Evolutionary conservation across 352 stramenopile genomes (phyloP), one percentile per base, ranked within the genome.

Genomic region (Pythium apleroticum): DNA sequence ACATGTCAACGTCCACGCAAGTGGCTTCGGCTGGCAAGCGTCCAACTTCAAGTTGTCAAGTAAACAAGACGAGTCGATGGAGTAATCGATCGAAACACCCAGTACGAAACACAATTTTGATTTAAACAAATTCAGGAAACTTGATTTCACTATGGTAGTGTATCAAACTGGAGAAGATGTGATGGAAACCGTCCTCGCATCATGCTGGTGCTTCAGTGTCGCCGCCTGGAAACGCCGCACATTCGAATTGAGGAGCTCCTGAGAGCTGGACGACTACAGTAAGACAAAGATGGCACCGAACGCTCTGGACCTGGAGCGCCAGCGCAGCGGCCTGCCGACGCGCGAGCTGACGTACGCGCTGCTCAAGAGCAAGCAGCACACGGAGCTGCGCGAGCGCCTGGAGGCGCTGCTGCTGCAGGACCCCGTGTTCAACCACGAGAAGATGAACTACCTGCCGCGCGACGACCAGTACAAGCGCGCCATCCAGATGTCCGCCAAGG

Each of bases 391-490:
- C 19, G 80, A 90, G 72, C 77, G 74, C 1, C 72, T 90, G 50
- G 80, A 90, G 68, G 60, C 71, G 31, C 70, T 93, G 62, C 74
- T 93, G 22, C 65, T 81, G 11, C 57, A 72, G 31, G 79, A 90
- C 56, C 76, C 80, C 9, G 69, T 72, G 33, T 91, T 91, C 68
- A 71, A 80, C 66, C 58, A 80, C 61, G 66, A 78, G 25, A 73
- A 83, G 48, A 89, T 90, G 69, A 80, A 92, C 76, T 89, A 88
- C 59, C 58, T 88, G 12, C 66, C 84, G 11, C 82, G 81, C n/a
- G 70, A 71, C 20, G 75, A 92, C 62, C 76, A 88, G 60, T 89
- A 89, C 72, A 71, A 73, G 35, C 76, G 71, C 25, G 74, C 74
- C 19, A 71, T 88, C 53, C 77, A 74, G 28, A 90, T 90, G 77